Base-by-base conservation (phyloP, 1,284 basidiomycete species). In the Wallemia ichthyophaga region DNA sequence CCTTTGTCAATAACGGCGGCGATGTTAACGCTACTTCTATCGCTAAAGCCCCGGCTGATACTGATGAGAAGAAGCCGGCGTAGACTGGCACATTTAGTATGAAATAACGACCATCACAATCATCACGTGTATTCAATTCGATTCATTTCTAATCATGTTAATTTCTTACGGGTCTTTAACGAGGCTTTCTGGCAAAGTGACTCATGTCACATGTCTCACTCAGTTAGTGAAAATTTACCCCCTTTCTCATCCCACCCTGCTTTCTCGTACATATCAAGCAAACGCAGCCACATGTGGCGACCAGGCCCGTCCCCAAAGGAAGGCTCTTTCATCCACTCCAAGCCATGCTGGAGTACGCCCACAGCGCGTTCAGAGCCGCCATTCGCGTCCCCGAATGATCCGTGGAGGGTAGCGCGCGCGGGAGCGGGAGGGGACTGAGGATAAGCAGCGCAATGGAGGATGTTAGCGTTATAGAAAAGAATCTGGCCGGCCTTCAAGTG, bases 1-100 rank as follows among this genome's bases (percentile, higher is more conserved):
- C 63, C 17, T 48, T 48, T 21, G 37, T 48, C n/a, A 48, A 21
- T 17, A 21, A 48, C 37, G 37, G 37, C n/a, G 37, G 37, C n/a
- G 37, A 48, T 21, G n/a, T 19, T 21, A 48, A 48, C 37, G 37
- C 37, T 48, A 48, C 37, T 3, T 17, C 37, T 17, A 48, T 48
- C 37, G 37, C 37, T 17, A 48, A 48, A 19, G 37, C 37, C n/a
- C 37, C 37, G 7, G 37, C 37, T 48, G 37, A 48, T 21, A 48
- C 37, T 48, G 37, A 48, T 21, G 37, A 48, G 37, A 48, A 48
- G 37, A 48, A 48, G n/a, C 5, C 37, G 7, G 37, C 37, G 7
- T 48, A 48, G 37, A 3, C 5, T 15, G 13, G n/a, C 37, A 17
- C n/a, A 13, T 21, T 48, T 17, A 7, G 28, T 31, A 31, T 31